Conservation (phyloP, 768 basidiomycete genomes). For the Russula ochroleuca region DNA sequence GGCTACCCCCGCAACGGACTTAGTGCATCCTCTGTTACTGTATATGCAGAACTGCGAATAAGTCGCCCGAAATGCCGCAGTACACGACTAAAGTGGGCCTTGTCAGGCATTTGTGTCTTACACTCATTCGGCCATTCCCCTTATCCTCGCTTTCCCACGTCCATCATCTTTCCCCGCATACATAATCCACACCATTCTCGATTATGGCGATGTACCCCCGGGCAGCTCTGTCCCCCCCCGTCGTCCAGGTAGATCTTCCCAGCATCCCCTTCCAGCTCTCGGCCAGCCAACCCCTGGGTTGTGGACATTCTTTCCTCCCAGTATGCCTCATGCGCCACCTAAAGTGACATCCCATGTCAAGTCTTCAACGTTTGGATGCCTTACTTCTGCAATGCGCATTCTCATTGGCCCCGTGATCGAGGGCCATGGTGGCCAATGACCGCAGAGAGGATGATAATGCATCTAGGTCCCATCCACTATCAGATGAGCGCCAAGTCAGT, state of each 20-base stretch:
- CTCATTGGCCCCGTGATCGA: conserved; percentile 7
- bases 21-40: too few species aligned
- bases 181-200: background rate
- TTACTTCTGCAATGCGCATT: background rate
- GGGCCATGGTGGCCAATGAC: background rate
- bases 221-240: background rate
- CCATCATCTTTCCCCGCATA: background rate
- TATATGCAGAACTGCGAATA: too few species aligned
- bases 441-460: conserved; percentile 1
- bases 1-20: too few species aligned
- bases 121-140: background rate
- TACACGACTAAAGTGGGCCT: background rate
- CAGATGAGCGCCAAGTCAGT: conserved; percentile 11
- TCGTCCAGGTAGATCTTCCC: background rate
- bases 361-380: background rate
- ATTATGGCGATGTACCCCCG: background rate
- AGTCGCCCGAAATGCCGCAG: background rate
- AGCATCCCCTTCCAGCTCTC: background rate
- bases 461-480: background rate
- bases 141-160: background rate
- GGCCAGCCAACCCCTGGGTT: background rate
- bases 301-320: background rate
- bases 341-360: background rate
- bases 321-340: background rate
- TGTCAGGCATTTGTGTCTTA: background rate